Base-by-base conservation (phyloP, 1,284 basidiomycete genomes). In the Takashimella koratensis region DNA sequence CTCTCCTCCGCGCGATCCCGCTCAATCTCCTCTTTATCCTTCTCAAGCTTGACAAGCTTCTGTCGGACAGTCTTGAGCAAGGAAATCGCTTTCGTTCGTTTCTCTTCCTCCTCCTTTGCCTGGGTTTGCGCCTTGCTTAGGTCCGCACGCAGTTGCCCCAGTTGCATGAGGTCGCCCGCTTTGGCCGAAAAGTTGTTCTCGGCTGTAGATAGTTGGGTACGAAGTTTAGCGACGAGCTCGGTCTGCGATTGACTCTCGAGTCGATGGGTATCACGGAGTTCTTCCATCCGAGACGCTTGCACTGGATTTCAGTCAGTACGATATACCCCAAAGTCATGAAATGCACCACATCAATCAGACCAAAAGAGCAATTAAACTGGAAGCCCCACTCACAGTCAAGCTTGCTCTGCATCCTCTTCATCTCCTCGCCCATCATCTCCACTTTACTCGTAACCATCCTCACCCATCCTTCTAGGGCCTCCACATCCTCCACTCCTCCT, bases 61-160 rank as follows among this genome's bases (percentile, higher is more conserved):
- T 90, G 86, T 48, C 93, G 79, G n/a, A 96, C 88, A 2, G 90
- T 87, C 78, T 95, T 95, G 58, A 97, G 78, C 26, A 95, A 76
- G 47, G 84, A 86, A 57, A 96, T 87, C 0, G 92, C 91, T 69
- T 96, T 97, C n/a, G 84, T 83, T 12, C 93, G 84, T 74, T 96
- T 96, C 74, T 97, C 93, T 71, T 96, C 93, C 69, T 96, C 93
- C 60, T 95, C 92, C 70, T 89, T 94, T 1, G 84, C 85, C 2
- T 79, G 58, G 11, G 77, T 78, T 60, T 84, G 86, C 2, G 82
- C 77, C 54, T 83, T 84, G 41, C 83, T 80, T 3, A 86, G 70
- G 52, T 92, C 87, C 6, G 78, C 67, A 30, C 80, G 79, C 8
- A 90, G 75, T 41, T 79, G 79, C 3, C 82, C 79, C 1, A 84